Evolutionary conservation across 306 rosid genomes (phyloP).

Genomic region (Begonia fuchsioides): DNA sequence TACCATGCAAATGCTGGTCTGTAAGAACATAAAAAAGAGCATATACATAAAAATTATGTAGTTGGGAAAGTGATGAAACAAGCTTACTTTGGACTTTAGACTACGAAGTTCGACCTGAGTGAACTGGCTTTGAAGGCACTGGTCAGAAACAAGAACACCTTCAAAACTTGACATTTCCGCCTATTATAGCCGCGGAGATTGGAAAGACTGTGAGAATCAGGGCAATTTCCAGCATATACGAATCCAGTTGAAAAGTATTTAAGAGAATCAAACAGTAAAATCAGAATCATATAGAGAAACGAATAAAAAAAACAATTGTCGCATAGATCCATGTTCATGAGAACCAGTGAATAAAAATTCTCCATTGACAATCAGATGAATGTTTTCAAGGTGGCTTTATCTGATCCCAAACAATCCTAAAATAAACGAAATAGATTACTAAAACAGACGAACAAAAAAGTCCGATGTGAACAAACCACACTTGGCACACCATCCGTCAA

Average conservation of each 20-base stretch:
- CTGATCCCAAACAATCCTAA: no score
- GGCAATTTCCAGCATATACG: not conserved
- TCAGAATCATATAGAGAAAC: no score
- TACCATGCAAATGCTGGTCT: not conserved
- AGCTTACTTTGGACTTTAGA: constrained; percentile 63
- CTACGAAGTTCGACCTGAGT: constrained; percentile 91
- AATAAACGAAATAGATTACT: no score
- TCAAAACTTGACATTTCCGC: constrained; percentile 58
- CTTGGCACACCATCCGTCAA: not conserved
- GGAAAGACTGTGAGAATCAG: not conserved
- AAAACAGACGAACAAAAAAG: no score
- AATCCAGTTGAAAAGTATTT: not conserved
- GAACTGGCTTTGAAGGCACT: constrained; percentile 86
- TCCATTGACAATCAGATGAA: no score
- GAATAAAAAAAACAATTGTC: no score
- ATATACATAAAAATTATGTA: not conserved
- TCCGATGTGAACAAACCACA: not conserved
- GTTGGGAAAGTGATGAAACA: constrained; percentile 1
- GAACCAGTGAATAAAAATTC: no score
- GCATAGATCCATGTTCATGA: no score
- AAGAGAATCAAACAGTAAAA: no score
- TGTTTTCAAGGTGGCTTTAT: no score
- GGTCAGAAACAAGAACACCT: constrained; percentile 81
- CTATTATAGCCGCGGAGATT: constrained; percentile 7
- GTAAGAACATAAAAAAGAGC: not conserved